Evolutionary conservation across 2,329 filamentous ascomycete species (phyloP).

Genomic region (Diaporthe helianthi): DNA sequence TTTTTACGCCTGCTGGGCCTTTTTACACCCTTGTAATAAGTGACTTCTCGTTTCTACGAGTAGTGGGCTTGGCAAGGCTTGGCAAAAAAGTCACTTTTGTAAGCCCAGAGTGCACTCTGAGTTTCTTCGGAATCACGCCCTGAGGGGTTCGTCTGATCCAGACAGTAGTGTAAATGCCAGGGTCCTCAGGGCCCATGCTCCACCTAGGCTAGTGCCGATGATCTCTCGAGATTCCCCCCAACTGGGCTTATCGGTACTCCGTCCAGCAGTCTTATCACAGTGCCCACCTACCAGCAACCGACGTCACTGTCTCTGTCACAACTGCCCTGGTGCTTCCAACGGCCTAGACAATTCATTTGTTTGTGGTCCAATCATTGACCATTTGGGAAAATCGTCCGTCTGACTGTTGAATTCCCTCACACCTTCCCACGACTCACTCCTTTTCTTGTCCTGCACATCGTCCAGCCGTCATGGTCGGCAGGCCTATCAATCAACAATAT

Average conservation of each 20-base stretch:
- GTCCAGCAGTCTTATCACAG: constrained; percentile 10
- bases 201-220: neutral
- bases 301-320: constrained; percentile 27
- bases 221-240: neutral
- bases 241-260: neutral
- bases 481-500: neutral
- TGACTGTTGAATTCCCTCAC: neutral
- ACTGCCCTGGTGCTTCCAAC: neutral
- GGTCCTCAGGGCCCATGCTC: constrained; percentile 13
- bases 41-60: no score
- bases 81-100: no score
- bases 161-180: neutral
- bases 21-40: no score
- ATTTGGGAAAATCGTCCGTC: neutral
- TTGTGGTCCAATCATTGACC: neutral
- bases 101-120: no score
- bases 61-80: no score
- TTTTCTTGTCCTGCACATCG: neutral
- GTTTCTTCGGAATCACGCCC: no score
- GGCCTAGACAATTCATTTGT: neutral
- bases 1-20: no score
- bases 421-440: neutral
- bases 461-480: neutral
- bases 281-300: neutral
- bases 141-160: neutral